phyloP scores from a whole-genome alignment of 495 filamentous ascomycete genomes.

The Xylaria palmicola region DNA sequence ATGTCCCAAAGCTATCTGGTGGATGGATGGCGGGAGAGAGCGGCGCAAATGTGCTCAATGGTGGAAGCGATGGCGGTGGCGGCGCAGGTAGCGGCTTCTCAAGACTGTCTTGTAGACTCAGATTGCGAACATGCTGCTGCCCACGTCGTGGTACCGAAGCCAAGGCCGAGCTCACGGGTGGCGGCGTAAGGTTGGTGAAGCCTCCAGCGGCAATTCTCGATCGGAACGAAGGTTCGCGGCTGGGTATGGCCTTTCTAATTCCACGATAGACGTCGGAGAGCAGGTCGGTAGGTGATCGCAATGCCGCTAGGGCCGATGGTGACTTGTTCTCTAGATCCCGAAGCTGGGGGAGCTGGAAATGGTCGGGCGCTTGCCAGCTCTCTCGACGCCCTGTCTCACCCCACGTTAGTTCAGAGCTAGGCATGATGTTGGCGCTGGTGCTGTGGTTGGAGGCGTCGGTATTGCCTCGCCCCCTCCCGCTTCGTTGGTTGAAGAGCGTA shows the following conservation, averaged over 20 bases:
- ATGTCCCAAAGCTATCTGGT: background rate
- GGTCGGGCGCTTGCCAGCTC: constrained; percentile 18
- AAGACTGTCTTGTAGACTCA: constrained; percentile 51
- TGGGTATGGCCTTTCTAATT: constrained; percentile 47
- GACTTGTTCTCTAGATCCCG: constrained; percentile 37
- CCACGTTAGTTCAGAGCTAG: constrained; percentile 11
- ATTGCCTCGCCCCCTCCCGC: constrained; percentile 2
- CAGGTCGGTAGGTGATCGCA: constrained; percentile 42
- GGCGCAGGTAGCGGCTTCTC: constrained; percentile 53
- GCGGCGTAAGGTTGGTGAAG: constrained; percentile 19
- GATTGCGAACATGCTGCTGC: constrained; percentile 46
- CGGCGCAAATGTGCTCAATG: constrained; percentile 35
- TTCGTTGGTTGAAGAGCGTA: background rate
- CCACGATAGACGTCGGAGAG: constrained; percentile 50
- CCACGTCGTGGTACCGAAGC: constrained; percentile 24
- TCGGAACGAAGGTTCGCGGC: constrained; percentile 37
- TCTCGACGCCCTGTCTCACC: constrained; percentile 6
- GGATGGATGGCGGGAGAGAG: background rate
- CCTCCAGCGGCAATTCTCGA: constrained; percentile 34
- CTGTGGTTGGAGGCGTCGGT: background rate
- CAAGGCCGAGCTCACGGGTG: constrained; percentile 30
- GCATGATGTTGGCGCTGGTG: constrained; percentile 1
- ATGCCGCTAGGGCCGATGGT: constrained; percentile 21
- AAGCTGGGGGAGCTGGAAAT: constrained; percentile 36
- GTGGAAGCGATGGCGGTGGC: constrained; percentile 42